Conservation (phyloP, 2,329 filamentous ascomycete genomes). For the Fusarium brevicatenulatum region DNA sequence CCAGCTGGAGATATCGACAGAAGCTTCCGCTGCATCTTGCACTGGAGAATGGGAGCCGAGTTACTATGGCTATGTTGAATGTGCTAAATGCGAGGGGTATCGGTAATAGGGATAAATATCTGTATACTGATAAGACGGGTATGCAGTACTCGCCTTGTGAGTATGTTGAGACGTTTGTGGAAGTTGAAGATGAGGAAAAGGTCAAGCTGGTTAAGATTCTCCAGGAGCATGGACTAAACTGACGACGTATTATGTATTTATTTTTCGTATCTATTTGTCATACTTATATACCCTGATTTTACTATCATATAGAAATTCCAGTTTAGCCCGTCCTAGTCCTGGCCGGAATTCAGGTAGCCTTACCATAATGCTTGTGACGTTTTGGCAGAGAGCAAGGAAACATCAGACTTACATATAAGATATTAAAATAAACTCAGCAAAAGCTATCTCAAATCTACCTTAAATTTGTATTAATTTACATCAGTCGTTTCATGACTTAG, state of each 20-base stretch:
- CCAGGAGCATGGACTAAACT: neutral
- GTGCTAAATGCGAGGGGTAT: neutral
- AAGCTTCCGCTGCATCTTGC: slow-evolving; percentile 15
- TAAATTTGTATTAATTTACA: too few species aligned
- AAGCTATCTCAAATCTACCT: too few species aligned
- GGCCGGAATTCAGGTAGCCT: too few species aligned
- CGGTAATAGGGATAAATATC: neutral
- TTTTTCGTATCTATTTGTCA: accelerated
- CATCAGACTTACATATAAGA: too few species aligned
- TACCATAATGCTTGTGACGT: neutral
- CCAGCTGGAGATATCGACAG: slow-evolving; percentile 5
- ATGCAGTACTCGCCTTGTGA: slow-evolving; percentile 12
- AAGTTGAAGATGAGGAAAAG: slow-evolving; percentile 15
- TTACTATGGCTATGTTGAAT: slow-evolving; percentile 5
- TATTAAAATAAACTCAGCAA: too few species aligned
- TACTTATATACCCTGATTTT: neutral
- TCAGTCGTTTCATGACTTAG: too few species aligned
- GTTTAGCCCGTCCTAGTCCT: too few species aligned
- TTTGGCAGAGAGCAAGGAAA: too few species aligned
- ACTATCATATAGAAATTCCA: neutral
- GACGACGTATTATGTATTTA: neutral
- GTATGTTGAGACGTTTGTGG: slow-evolving; percentile 16
- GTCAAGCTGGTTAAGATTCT: neutral
- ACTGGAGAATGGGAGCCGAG: slow-evolving; percentile 6
- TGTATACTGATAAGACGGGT: slow-evolving; percentile 15